These are phyloP conservation scores for Rhodotorula sp. DNA, from an alignment of 1,284 basidiomycete genomes.

Conservation along the genomic window DNA sequence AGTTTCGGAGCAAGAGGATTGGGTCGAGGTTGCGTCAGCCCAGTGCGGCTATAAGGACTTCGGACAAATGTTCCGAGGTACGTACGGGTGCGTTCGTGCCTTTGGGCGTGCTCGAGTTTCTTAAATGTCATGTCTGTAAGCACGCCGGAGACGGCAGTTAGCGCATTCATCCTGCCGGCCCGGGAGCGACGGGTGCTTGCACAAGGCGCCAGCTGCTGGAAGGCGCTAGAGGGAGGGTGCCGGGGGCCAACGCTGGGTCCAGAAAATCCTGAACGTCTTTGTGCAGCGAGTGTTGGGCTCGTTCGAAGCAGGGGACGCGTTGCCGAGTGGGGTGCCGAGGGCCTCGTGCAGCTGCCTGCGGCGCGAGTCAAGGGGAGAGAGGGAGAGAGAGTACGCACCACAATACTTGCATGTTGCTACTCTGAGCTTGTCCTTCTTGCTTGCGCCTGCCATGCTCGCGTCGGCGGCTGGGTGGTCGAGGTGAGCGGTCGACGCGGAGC, in stretches of 20 bases:
- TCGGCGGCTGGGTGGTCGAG: neutral
- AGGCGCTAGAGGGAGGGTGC: neutral
- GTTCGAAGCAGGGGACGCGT: no score
- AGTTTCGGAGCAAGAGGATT: no score
- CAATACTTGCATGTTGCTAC: constrained; percentile 11
- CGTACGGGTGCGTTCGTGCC: constrained; percentile 40
- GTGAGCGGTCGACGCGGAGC: neutral
- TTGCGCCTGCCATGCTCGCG: neutral
- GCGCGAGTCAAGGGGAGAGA: neutral
- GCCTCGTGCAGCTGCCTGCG: neutral
- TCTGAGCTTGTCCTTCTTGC: constrained; percentile 10
- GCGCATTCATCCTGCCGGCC: neutral
- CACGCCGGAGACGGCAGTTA: neutral
- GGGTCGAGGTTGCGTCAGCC: no score
- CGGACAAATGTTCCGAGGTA: neutral
- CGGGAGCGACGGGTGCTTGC: no score
- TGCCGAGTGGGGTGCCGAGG: neutral
- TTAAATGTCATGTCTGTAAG: constrained; percentile 26
- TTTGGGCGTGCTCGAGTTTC: constrained; percentile 40
- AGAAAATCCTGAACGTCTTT: no score
- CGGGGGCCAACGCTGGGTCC: no score
- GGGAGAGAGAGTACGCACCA: neutral
- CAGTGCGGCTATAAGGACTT: no score
- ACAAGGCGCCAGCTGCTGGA: no score
- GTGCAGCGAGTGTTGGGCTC: no score